Evolutionary conservation across 129 eudicot genomes (phyloP).

Genomic region (Pittosporum tobira): DNA sequence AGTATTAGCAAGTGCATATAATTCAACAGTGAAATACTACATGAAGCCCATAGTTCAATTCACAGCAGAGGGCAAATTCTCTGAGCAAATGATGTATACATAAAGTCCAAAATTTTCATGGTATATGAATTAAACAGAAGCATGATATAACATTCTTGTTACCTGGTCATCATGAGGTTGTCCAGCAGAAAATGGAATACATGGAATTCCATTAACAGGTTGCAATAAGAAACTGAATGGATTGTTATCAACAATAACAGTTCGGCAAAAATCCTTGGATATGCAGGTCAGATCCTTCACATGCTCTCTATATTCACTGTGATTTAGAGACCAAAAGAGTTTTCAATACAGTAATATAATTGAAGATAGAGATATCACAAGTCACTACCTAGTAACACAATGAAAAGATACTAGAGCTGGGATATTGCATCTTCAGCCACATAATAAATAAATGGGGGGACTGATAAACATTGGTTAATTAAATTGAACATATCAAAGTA

Average conservation of each 20-base stretch:
- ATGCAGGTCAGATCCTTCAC: slow-evolving; percentile 86
- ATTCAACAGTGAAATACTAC: neutral
- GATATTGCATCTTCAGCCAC: no score
- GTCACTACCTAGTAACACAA: neutral
- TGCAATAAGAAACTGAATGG: slow-evolving; percentile 99
- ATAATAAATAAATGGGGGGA: no score
- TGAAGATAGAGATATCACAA: neutral
- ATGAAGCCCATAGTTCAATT: neutral
- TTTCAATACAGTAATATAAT: neutral
- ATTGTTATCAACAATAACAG: slow-evolving; percentile 88
- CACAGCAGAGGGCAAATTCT: neutral
- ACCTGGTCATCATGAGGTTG: slow-evolving; percentile 97
- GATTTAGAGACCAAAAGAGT: slow-evolving; percentile 1
- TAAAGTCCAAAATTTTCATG: neutral
- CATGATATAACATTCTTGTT: neutral
- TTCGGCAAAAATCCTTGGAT: slow-evolving; percentile 61
- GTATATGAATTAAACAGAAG: no score
- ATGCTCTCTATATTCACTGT: slow-evolving; percentile 93
- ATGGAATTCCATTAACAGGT: slow-evolving; percentile 89
- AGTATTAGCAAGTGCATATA: no score
- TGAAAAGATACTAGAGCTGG: neutral
- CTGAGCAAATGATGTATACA: neutral
- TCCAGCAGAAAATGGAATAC: slow-evolving; percentile 95
- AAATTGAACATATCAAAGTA: neutral
- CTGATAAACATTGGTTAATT: neutral